Evolutionary conservation across 2,329 filamentous ascomycete species (phyloP), one percentile per base, ranked within the genome.

Genomic region (Penicillium sp.): DNA sequence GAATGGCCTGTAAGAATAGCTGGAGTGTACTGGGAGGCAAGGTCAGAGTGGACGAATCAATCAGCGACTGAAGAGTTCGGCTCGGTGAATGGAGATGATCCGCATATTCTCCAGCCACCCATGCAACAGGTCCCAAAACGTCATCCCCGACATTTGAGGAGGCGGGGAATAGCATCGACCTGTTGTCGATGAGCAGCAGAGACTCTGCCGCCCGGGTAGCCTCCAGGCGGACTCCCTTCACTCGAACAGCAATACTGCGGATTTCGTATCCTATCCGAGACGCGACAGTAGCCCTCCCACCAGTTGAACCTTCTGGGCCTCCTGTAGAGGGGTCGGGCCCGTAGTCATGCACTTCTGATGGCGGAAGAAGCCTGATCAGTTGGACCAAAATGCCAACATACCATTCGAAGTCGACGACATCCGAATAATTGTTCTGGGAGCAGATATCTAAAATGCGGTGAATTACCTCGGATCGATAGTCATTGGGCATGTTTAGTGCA

Each of bases 381-480:
- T 96, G 91, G 5, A 91, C 89, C 29, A 99, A 79, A 27, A 96
- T 86, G 63, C 95, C 90, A 63, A 98, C 89, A 73, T 98, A 98
- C 95, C 95, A 99, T 64, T 97, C 93, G 72, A 99, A 99, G 71
- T 99, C 93, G 52, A 83, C 79, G 48, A 99, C 81, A 68, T 92
- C 91, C 39, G 84, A 84, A 72, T 98, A 99, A 59, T 92, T 96
- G 63, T 93, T 89, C 62, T 87, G 86, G 9, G 91, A 90, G 73
- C 93, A 98, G 86, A 99, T 96, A 59, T 88, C 86, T 11, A 98
- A 73, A 58, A 98, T 91, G 57, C 90, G 85, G 55, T 84, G 83
- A 52, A 98, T 91, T 21, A 97, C 91, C 66, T 90, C 90, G 37
- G 87, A 79, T 51, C 88, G 88, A 73, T 98, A 99, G 62, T 96